These are phyloP conservation scores for Diddensiella caesifluorescens DNA, from an alignment of 805 yeast genomes.

Conservation along the genomic window DNA sequence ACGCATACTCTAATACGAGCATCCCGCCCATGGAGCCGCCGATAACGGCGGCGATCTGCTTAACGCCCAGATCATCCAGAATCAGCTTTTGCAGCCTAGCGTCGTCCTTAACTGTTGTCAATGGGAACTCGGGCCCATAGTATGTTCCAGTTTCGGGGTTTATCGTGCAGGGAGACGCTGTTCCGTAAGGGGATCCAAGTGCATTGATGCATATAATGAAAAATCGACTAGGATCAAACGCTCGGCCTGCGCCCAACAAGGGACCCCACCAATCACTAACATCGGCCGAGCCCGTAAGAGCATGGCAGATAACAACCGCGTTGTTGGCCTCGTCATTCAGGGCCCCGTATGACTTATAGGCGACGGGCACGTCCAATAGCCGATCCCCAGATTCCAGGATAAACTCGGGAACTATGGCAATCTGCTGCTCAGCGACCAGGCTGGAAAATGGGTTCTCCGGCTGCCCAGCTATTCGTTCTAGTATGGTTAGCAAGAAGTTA, in stretches of 20 bases:
- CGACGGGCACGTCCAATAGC: constrained; percentile 74
- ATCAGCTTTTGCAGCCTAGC: constrained; percentile 71
- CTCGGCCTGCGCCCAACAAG: constrained; percentile 71
- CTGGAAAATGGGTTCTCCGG: constrained; percentile 58
- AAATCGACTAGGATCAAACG: constrained; percentile 86
- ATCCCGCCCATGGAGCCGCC: constrained; percentile 99
- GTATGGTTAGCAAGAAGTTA: not conserved
- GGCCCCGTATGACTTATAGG: constrained; percentile 93
- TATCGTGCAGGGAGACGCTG: constrained; percentile 84
- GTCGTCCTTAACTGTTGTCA: constrained; percentile 92
- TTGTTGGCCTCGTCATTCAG: constrained; percentile 66
- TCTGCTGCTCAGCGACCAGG: constrained; percentile 70
- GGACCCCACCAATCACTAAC: constrained; percentile 99
- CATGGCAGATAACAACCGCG: constrained; percentile 89
- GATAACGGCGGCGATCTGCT: constrained; percentile 71
- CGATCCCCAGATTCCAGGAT: constrained; percentile 78
- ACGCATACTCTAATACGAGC: constrained; percentile 86
- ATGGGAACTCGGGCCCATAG: constrained; percentile 93
- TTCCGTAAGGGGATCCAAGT: constrained; percentile 95
- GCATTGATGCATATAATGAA: constrained; percentile 85
- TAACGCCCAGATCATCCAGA: constrained; percentile 75
- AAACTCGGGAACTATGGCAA: constrained; percentile 70
- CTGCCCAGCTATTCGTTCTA: constrained; percentile 13
- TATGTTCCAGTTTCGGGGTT: constrained; percentile 68
- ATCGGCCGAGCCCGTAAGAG: constrained; percentile 91